Conservation (phyloP, 805 yeast genomes). For the Aciculoconidium aculeatum region DNA sequence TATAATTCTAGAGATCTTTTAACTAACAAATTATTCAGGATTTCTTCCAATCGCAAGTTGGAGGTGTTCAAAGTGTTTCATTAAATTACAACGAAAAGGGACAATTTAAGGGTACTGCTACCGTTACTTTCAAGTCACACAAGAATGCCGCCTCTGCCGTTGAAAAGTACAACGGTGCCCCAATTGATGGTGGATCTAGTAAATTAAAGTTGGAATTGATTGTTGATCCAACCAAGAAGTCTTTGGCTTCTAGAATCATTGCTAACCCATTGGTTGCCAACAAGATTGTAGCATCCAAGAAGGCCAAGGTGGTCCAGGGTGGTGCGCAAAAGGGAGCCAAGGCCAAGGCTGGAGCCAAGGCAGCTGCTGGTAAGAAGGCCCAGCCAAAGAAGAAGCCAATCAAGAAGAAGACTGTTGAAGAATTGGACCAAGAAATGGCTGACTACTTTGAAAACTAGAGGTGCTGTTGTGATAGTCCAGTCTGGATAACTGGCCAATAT, state of each 20-base stretch:
- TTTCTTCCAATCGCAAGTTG: conserved; percentile 82
- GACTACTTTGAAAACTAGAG: conserved; percentile 63
- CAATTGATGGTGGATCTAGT: conserved; percentile 81
- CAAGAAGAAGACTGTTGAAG: conserved; percentile 71
- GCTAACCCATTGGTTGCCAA: conserved; percentile 34
- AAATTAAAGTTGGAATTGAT: conserved; percentile 76
- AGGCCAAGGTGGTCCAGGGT: conserved; percentile 22
- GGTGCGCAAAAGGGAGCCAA: conserved; percentile 19
- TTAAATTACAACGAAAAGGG: conserved; percentile 84
- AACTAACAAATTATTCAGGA: conserved; percentile 51
- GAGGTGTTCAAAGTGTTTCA: conserved; percentile 68
- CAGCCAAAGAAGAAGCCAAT: conserved; percentile 32
- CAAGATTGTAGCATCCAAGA: conserved; percentile 20
- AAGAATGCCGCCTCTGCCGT: conserved; percentile 75
- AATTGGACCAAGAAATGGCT: conserved; percentile 96
- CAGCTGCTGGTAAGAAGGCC: conserved; percentile 8
- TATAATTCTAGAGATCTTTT: conserved; percentile 2
- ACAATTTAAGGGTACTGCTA: conserved; percentile 86
- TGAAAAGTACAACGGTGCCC: conserved; percentile 82
- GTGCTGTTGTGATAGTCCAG: too few species aligned
- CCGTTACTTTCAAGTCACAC: conserved; percentile 65
- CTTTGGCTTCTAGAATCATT: conserved; percentile 67
- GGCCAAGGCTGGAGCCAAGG: conserved; percentile 11
- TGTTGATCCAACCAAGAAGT: conserved; percentile 75
- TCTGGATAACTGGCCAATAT: too few species aligned